Evolutionary conservation across 1,284 basidiomycete species (phyloP).

Genomic region (Pyrrhoderma noxium): DNA sequence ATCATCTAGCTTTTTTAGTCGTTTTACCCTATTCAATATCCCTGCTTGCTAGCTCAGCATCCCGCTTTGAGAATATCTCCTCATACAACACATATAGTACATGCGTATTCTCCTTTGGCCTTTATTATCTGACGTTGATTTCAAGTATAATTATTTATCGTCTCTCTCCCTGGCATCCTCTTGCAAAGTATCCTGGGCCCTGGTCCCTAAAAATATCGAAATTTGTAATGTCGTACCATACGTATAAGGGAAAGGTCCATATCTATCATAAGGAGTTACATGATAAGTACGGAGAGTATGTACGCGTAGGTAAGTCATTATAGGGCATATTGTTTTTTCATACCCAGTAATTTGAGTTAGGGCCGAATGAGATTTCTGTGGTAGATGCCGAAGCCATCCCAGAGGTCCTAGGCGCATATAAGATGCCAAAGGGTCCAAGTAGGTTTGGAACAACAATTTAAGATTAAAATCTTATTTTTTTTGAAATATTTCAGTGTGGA

Average conservation of each 20-base stretch:
- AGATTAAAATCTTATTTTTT: background rate
- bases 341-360: conserved; percentile 17
- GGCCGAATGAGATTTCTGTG: conserved; percentile 32
- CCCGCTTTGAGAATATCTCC: background rate
- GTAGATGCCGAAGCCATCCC: conserved; percentile 25
- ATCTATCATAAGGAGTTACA: conserved; percentile 16
- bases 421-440: conserved; percentile 30
- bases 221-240: conserved; percentile 17
- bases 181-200: conserved; percentile 9
- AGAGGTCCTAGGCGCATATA: conserved; percentile 25
- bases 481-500: background rate
- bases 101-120: background rate
- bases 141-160: conserved; percentile 11
- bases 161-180: conserved; percentile 13
- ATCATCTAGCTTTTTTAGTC: background rate
- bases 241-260: conserved; percentile 13
- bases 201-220: conserved; percentile 5
- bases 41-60: background rate
- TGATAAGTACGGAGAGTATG: conserved; percentile 17
- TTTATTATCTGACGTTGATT: conserved; percentile 8
- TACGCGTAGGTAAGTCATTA: conserved; percentile 19
- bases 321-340: background rate
- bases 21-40: background rate
- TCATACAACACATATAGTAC: background rate
- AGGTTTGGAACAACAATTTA: background rate